Conservation (phyloP, 495 filamentous ascomycete species). For the Podospora sp. region DNA sequence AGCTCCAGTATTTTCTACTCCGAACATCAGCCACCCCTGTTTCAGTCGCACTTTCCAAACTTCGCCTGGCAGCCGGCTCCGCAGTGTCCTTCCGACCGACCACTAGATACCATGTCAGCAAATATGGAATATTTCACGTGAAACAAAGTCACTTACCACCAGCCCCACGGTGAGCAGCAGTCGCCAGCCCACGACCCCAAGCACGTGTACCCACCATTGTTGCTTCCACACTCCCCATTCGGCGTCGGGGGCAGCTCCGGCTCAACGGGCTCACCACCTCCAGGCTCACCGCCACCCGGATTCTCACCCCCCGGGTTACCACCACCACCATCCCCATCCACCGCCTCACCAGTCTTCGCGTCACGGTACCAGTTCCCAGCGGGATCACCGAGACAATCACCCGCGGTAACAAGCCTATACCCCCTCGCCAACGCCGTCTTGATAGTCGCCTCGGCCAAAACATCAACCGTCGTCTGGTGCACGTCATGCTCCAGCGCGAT, state of each 20-base stretch:
- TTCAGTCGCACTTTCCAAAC: background rate
- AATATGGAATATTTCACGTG: background rate
- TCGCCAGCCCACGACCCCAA: constrained; percentile 23
- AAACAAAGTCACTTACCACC: constrained; percentile 25
- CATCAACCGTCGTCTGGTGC: constrained; percentile 63
- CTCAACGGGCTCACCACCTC: background rate
- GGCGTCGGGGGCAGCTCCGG: constrained; percentile 21
- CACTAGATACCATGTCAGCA: background rate
- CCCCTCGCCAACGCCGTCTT: constrained; percentile 52
- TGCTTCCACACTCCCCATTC: constrained; percentile 27
- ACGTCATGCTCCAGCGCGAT: constrained; percentile 63
- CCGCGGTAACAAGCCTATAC: constrained; percentile 47
- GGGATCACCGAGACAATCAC: constrained; percentile 40
- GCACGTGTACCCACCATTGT: constrained; percentile 28
- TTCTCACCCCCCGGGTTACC: background rate
- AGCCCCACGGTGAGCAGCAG: constrained; percentile 34
- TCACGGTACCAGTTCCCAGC: constrained; percentile 50
- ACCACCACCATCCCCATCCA: constrained; percentile 14
- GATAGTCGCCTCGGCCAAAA: constrained; percentile 64
- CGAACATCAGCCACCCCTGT: too few species aligned
- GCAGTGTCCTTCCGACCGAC: background rate
- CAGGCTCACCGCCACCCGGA: background rate
- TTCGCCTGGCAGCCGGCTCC: background rate
- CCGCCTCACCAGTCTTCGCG: constrained; percentile 16
- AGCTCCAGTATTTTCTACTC: too few species aligned